Conservation (phyloP, 2,329 filamentous ascomycete genomes). For the Xylariales sp. region DNA sequence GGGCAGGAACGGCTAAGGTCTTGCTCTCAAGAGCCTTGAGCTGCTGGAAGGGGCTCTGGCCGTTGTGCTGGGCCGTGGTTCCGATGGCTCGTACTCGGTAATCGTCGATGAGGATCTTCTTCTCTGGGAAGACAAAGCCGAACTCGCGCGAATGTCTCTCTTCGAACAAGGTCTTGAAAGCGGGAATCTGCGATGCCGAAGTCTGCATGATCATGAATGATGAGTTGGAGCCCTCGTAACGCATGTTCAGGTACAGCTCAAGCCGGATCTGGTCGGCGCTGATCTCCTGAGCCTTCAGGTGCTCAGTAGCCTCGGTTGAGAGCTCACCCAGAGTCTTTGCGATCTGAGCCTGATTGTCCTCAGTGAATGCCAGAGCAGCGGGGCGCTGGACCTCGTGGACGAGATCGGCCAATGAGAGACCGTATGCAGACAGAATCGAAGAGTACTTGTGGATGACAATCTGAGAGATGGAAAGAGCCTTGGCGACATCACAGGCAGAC, state of each 20-base stretch:
- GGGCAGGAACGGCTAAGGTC: not conserved
- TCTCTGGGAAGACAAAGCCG: conserved; percentile 2
- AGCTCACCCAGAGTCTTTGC: not conserved
- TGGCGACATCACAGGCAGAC: conserved; percentile 25
- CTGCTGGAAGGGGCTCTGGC: not conserved
- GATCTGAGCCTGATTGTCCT: not conserved
- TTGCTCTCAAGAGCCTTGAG: not conserved
- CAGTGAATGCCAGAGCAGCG: no score
- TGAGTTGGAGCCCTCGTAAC: conserved; percentile 10
- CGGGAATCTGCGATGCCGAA: conserved; percentile 1
- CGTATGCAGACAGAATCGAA: conserved; percentile 34
- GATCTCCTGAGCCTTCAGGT: conserved; percentile 9
- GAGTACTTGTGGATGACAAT: conserved; percentile 36
- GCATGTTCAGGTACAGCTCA: conserved; percentile 15
- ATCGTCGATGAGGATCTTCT: conserved; percentile 4
- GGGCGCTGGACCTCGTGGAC: conserved; percentile 6
- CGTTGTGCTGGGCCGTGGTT: not conserved
- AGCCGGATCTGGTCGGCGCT: conserved; percentile 12
- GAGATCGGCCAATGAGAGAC: conserved; percentile 29
- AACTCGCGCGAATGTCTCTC: conserved; percentile 8
- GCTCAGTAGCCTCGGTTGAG: not conserved
- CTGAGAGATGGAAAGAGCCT: conserved; percentile 31
- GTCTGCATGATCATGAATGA: conserved; percentile 7
- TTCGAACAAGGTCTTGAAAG: conserved; percentile 5
- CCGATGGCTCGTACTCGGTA: conserved; percentile 4